Conservation (phyloP, 129 eudicot genomes). For the Lonicera japonica region DNA sequence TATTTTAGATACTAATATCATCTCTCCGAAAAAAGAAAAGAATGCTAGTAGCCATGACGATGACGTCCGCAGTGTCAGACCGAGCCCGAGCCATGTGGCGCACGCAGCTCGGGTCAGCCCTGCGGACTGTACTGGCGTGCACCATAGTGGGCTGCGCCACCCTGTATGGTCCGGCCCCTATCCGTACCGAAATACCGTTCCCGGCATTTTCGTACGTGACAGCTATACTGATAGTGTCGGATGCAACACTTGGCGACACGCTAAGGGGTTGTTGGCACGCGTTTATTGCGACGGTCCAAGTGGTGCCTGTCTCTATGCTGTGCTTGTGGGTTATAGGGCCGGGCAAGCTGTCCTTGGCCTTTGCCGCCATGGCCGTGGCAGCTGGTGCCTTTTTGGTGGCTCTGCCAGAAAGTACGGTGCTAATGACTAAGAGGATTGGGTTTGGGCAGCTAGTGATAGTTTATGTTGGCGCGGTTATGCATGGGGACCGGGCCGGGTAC, state of each 20-base stretch:
- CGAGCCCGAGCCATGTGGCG: conserved; percentile 50
- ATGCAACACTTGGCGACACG: conserved; percentile 54
- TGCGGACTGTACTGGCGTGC: conserved; percentile 67
- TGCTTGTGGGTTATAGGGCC: conserved; percentile 40
- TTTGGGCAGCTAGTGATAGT: conserved; percentile 74
- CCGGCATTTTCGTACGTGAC: conserved; percentile 65
- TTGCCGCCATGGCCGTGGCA: conserved; percentile 47
- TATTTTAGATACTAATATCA: too few species aligned
- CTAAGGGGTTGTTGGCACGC: conserved; percentile 55
- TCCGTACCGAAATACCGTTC: conserved; percentile 34
- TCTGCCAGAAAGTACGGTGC: conserved; percentile 39
- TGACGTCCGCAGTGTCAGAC: conserved; percentile 9
- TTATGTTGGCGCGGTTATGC: conserved; percentile 48
- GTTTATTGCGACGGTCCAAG: conserved; percentile 45
- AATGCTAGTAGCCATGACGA: background rate
- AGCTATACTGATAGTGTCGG: conserved; percentile 53
- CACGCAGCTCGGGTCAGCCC: conserved; percentile 52
- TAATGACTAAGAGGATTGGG: conserved; percentile 57
- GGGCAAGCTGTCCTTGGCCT: conserved; percentile 18
- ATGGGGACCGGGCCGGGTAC: conserved; percentile 12
- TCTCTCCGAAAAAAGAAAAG: too few species aligned
- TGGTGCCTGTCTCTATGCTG: conserved; percentile 45
- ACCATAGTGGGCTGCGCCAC: conserved; percentile 61
- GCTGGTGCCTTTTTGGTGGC: conserved; percentile 46
- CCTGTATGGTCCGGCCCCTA: conserved; percentile 48